Evolutionary conservation across 805 yeast genomes (phyloP), one percentile per base, ranked within the genome.

Genomic region (Torulaspora indica): DNA sequence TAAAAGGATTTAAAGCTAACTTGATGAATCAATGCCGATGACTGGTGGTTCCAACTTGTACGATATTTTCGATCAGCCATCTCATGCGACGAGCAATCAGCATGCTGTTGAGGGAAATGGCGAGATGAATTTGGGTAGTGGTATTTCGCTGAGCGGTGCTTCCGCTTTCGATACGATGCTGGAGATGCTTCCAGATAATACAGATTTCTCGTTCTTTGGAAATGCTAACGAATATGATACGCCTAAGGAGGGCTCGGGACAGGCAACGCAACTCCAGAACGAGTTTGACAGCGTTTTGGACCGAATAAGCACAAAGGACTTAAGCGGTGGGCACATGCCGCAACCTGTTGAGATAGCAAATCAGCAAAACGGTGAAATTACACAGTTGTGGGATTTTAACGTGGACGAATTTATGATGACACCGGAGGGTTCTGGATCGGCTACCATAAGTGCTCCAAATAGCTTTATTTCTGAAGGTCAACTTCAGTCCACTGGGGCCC

Each of bases 361-460:
- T 45, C 56, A 54, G 31, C 66, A 61, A 25, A 64, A 63, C 43
- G 70, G 70, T 54, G 72, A 68, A 45, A 66, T 66, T 40, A 69
- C 68, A 10, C 68, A 64, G 45, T 52, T 64, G 13, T 69, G 72
- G 72, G 66, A 66, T 44, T 64, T 67, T 39, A 66, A 66, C 41
- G 60, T 67, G 5, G 71, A 67, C 41, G 60, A 59, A n/a, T 60
- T 65, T 30, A 60, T 60, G 53, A 61, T 63, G 60, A 61, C 66
- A 7, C 68, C 69, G 6, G 54, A 54, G 31, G 52, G 53, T 23
- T 59, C 67, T 12, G 55, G 62, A 38, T 61, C 67, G 4, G 66
- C 67, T 1, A 61, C 68, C 1, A 61, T 64, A 6, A 63, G 67
- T 49, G 68, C 68, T 12, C 66, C 68, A 12, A 63, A 57, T 36